phyloP scores from a whole-genome alignment of 2,329 filamentous ascomycete species.

The Neopestalotiopsis clavispora region DNA sequence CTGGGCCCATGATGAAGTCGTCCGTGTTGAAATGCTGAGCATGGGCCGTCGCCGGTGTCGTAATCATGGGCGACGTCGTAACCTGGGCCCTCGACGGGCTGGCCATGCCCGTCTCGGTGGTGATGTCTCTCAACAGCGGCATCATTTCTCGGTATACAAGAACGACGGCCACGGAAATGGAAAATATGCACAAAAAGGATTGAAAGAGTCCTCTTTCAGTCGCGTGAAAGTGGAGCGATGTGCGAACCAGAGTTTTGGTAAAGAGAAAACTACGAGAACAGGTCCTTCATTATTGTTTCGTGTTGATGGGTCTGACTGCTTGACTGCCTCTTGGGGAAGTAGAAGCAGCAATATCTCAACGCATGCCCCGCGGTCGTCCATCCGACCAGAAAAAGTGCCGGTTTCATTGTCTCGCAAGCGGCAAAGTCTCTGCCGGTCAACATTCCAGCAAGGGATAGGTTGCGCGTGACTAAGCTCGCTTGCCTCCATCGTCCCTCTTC shows the following conservation, averaged over 20 bases:
- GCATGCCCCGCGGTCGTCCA: not conserved
- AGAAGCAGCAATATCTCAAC: not conserved
- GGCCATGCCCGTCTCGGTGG: slow-evolving; percentile 3
- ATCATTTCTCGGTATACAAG: not conserved
- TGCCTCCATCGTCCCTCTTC: not conserved
- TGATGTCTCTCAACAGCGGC: slow-evolving; percentile 5
- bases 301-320: not conserved
- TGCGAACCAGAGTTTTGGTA: not conserved
- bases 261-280: not conserved
- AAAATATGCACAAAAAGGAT: not conserved
- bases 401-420: slow-evolving; percentile 19
- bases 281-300: not conserved
- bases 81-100: slow-evolving; percentile 6
- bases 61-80: not conserved
- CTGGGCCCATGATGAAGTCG: slow-evolving; percentile 20
- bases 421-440: slow-evolving; percentile 7
- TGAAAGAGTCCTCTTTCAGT: not conserved
- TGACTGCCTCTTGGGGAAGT: too few species aligned
- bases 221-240: not conserved
- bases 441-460: not conserved
- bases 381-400: not conserved
- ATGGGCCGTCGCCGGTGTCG: not conserved
- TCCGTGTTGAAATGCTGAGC: slow-evolving; percentile 18
- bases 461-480: not conserved
- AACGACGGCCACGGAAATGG: not conserved